A percentile compares a stretch with the other conserved stretches of the same genome.
phyloP scores from a whole-genome alignment of 2,329 filamentous ascomycete genomes.

The Amylocarpus encephaloides region DNA sequence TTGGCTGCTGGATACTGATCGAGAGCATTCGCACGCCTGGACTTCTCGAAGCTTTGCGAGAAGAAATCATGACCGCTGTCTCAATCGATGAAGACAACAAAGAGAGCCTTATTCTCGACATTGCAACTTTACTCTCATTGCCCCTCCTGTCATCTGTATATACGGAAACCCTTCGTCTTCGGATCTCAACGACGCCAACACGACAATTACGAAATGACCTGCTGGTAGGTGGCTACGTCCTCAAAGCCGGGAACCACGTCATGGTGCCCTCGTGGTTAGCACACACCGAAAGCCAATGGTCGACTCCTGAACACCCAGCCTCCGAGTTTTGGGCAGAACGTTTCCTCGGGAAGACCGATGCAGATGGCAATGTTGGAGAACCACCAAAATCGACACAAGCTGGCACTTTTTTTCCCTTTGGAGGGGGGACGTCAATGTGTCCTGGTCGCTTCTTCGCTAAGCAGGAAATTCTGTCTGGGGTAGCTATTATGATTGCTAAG shows the following conservation, averaged over 20 bases:
- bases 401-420: neutral
- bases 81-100: neutral
- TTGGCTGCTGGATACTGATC: neutral
- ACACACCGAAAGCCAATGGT: neutral
- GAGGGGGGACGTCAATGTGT: constrained; percentile 7
- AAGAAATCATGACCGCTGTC: constrained; percentile 1
- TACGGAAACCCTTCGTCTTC: no score
- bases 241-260: neutral
- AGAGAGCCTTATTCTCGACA: neutral
- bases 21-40: neutral
- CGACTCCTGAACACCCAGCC: neutral
- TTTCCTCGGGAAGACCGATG: neutral
- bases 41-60: neutral
- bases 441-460: constrained; percentile 10
- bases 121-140: neutral
- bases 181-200: neutral
- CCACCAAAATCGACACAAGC: neutral
- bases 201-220: constrained; percentile 1
- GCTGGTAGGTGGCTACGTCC: neutral
- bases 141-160: no score
- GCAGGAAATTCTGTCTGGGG: constrained; percentile 2
- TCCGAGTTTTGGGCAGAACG: neutral
- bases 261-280: neutral
- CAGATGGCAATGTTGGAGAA: neutral
- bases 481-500: constrained; percentile 2